Conservation (phyloP, 768 basidiomycete genomes). For the Russula brevipes region DNA sequence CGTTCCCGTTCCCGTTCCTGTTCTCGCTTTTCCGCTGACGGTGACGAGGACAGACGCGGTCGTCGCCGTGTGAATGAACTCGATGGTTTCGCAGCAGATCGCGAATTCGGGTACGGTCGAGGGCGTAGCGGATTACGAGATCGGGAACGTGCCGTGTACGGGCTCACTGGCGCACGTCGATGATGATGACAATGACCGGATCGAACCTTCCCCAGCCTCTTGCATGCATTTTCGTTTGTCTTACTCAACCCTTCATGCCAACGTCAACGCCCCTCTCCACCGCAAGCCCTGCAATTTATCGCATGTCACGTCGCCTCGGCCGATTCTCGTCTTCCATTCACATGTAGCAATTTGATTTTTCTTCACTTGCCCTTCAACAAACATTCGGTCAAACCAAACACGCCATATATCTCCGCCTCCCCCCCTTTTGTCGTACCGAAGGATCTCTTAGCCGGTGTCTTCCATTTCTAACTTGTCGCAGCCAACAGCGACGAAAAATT, state of each 20-base stretch:
- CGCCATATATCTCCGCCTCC: not conserved
- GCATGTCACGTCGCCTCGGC: conserved; percentile 6
- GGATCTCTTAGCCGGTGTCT: conserved; percentile 2
- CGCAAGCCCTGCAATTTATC: conserved; percentile 9
- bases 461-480: not conserved
- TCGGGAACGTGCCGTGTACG: conserved; percentile 4
- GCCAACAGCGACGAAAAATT: conserved; percentile 4
- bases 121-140: conserved; percentile 23
- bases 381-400: not conserved
- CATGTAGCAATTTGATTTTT: not conserved
- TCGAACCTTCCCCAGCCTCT: not conserved
- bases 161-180: not conserved
- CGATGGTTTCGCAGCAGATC: conserved; percentile 19
- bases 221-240: not conserved
- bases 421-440: not conserved
- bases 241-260: conserved; percentile 13
- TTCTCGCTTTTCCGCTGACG: not conserved
- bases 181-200: conserved; percentile 2
- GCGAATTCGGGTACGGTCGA: conserved; percentile 20
- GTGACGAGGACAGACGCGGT: conserved; percentile 13
- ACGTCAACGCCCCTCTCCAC: conserved; percentile 4
- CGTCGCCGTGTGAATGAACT: conserved; percentile 20
- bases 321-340: conserved; percentile 14
- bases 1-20: conserved; percentile 13
- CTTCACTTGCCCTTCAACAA: not conserved